Conservation (phyloP, 257 asterid genomes). For the Asclepias syriaca region DNA sequence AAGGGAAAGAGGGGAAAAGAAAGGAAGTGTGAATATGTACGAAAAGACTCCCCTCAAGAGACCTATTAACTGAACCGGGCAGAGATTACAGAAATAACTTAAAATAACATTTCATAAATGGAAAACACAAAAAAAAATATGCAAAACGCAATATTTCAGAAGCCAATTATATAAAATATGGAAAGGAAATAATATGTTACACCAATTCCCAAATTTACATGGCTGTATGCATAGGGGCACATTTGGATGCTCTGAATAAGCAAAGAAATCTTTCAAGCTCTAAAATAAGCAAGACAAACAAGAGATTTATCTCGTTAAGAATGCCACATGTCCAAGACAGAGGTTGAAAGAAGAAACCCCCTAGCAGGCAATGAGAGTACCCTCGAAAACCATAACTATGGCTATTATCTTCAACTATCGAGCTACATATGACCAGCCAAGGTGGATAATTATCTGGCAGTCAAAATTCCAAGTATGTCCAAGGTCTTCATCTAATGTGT, state of each 20-base stretch:
- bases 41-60: background rate
- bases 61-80: background rate
- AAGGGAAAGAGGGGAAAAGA: background rate
- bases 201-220: background rate
- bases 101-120: background rate
- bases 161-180: background rate
- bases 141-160: background rate
- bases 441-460: background rate
- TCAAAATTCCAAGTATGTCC: background rate
- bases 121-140: background rate
- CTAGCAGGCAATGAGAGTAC: constrained; percentile 7
- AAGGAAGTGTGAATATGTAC: background rate
- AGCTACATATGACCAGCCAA: constrained; percentile 7
- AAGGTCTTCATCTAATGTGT: constrained; percentile 23
- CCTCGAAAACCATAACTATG: constrained; percentile 7
- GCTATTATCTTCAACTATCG: constrained; percentile 1
- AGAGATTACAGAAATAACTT: constrained; percentile 7
- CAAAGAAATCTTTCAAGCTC: constrained; percentile 6
- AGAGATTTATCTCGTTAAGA: constrained; percentile 2
- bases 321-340: constrained; percentile 2
- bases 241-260: background rate
- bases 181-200: background rate
- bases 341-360: constrained; percentile 6
- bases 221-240: constrained; percentile 4
- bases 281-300: background rate